Conservation (phyloP, 73 alveolate genomes). For the Paramecium pentaurelia region DNA sequence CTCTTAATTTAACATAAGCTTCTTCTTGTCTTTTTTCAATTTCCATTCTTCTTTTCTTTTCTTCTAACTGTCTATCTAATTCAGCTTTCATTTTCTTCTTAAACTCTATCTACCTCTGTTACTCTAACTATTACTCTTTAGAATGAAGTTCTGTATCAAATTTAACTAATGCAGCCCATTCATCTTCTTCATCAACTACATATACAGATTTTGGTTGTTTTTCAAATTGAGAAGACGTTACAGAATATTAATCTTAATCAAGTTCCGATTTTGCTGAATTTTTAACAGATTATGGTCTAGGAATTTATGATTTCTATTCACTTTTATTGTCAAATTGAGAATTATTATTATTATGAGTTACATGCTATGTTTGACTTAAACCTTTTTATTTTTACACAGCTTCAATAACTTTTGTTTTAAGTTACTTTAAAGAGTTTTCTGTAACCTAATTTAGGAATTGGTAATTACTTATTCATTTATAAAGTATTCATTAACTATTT, state of each 20-base stretch:
- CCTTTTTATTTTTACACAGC: not conserved
- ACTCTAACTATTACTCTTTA: conserved; percentile 38
- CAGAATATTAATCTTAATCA: conserved; percentile 46
- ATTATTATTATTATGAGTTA: not conserved
- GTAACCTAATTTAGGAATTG: not conserved
- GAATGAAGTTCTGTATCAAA: conserved; percentile 53
- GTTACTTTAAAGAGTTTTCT: conserved; percentile 43
- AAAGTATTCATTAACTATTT: conserved; percentile 54
- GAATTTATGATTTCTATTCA: not conserved
- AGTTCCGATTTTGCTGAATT: not conserved
- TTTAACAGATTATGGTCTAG: conserved; percentile 38
- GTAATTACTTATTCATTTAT: conserved; percentile 24
- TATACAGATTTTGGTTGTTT: conserved; percentile 59
- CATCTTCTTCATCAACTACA: conserved; percentile 62
- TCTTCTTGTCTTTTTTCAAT: conserved; percentile 36
- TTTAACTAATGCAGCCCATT: conserved; percentile 62
- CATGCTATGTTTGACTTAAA: not conserved
- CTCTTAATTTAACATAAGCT: conserved; percentile 43
- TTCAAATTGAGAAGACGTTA: conserved; percentile 41
- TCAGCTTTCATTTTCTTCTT: conserved; percentile 60
- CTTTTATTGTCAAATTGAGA: not conserved
- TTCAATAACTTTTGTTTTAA: conserved; percentile 48
- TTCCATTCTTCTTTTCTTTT: conserved; percentile 1
- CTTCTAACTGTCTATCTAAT: conserved; percentile 58
- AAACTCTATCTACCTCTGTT: conserved; percentile 50